These are phyloP conservation scores for Kalaharituber pfeilii DNA, from an alignment of 2,329 filamentous ascomycete species.

Conservation along the genomic window DNA sequence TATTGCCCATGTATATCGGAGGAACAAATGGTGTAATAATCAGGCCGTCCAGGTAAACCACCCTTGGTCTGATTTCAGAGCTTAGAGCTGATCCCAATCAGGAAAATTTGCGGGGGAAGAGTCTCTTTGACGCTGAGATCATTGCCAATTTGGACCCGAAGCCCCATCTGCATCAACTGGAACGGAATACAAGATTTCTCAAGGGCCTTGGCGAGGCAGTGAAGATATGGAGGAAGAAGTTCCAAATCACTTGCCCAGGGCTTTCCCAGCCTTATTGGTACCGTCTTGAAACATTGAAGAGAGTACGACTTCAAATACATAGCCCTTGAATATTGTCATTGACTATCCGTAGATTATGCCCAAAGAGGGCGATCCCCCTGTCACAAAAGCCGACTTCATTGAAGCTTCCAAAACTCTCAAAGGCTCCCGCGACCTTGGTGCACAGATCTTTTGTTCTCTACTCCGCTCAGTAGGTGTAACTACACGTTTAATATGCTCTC, in stretches of 20 bases:
- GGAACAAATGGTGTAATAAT: constrained; percentile 85
- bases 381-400: constrained; percentile 57
- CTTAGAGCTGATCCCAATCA: constrained; percentile 12
- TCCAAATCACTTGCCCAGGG: constrained; percentile 53
- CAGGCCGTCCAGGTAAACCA: constrained; percentile 40
- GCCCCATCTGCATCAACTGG: constrained; percentile 52
- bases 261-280: constrained; percentile 58
- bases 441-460: constrained; percentile 77
- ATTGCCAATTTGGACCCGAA: constrained; percentile 52
- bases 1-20: constrained; percentile 54
- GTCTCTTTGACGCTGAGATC: constrained; percentile 38
- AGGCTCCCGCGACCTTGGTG: constrained; percentile 77
- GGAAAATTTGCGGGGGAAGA: constrained; percentile 45
- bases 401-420: constrained; percentile 48
- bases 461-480: constrained; percentile 69
- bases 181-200: constrained; percentile 42
- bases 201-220: constrained; percentile 51
- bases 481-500: constrained; percentile 69
- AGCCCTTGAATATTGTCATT: constrained; percentile 7
- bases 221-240: constrained; percentile 51
- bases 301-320: constrained; percentile 30
- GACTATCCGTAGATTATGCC: background rate
- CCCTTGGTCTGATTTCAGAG: constrained; percentile 6
- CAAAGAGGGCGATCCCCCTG: constrained; percentile 24
- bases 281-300: constrained; percentile 42